phyloP scores from a whole-genome alignment of 768 basidiomycete genomes.

The Ephemerocybe angulata region DNA sequence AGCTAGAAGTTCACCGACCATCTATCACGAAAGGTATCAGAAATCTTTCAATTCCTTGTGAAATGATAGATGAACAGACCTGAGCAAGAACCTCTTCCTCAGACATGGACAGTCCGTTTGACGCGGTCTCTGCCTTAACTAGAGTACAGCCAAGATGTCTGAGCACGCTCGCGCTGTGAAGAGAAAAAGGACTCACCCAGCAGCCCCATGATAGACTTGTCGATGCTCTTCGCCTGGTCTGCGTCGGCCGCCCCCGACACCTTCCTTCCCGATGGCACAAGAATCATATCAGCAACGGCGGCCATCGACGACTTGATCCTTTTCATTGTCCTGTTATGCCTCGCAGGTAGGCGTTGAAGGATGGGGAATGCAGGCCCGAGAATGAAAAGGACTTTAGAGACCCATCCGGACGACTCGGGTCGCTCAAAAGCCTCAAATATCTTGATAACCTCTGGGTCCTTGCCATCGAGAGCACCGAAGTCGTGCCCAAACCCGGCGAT shows the following conservation, averaged over 20 bases:
- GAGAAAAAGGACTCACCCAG: slow-evolving; percentile 23
- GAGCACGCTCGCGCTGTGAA: too few species aligned
- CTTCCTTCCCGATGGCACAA: slow-evolving; percentile 31
- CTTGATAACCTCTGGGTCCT: slow-evolving; percentile 36
- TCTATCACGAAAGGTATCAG: slow-evolving; percentile 30
- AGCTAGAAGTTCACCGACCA: slow-evolving; percentile 18
- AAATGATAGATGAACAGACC: slow-evolving; percentile 14
- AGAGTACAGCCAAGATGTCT: background rate
- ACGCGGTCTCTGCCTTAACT: slow-evolving; percentile 34
- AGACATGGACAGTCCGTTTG: slow-evolving; percentile 31
- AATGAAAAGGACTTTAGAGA: slow-evolving; percentile 31
- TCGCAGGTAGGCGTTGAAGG: slow-evolving; percentile 34
- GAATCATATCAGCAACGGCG: slow-evolving; percentile 36
- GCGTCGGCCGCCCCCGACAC: too few species aligned
- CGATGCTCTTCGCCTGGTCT: slow-evolving; percentile 23
- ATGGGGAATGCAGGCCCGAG: slow-evolving; percentile 35
- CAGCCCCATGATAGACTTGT: slow-evolving; percentile 39
- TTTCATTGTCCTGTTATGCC: slow-evolving; percentile 25
- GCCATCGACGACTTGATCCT: slow-evolving; percentile 33
- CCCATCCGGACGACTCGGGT: slow-evolving; percentile 19
- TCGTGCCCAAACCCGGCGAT: slow-evolving; percentile 59
- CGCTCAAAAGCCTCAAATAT: slow-evolving; percentile 36
- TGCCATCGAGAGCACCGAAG: slow-evolving; percentile 52
- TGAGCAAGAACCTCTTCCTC: slow-evolving; percentile 36
- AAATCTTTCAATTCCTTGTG: background rate